A percentile compares a stretch with the other conserved stretches of the same genome.
Conservation (phyloP, 2,329 filamentous ascomycete species). For the Didymella sp. region DNA sequence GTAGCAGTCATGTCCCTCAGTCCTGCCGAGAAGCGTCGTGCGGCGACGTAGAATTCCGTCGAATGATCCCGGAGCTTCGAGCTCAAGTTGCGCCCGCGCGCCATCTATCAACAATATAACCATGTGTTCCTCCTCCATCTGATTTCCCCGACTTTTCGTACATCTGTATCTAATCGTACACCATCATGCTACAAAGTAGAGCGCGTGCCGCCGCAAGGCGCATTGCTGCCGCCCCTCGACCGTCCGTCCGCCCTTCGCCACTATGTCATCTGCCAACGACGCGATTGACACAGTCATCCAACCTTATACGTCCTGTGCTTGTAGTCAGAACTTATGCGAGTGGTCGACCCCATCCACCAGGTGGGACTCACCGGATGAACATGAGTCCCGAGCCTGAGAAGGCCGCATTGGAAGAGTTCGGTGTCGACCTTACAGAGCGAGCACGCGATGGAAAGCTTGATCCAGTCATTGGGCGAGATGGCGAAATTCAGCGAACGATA, state of each 20-base stretch:
- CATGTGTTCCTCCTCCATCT: conserved; percentile 16
- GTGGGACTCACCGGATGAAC: conserved; percentile 94
- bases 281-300: conserved; percentile 9
- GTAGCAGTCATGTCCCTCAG: neutral
- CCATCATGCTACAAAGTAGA: conserved; percentile 48
- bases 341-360: conserved; percentile 77
- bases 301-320: conserved; percentile 50
- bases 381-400: conserved; percentile 79
- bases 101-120: conserved; percentile 36
- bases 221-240: conserved; percentile 33
- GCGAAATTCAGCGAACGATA: conserved; percentile 91
- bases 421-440: conserved; percentile 84
- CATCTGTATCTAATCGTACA: conserved; percentile 3
- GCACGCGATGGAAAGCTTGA: conserved; percentile 91
- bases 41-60: conserved; percentile 29
- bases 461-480: conserved; percentile 91
- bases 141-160: conserved; percentile 12
- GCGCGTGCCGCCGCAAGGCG: conserved; percentile 46
- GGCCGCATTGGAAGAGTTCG: conserved; percentile 87
- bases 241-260: conserved; percentile 27
- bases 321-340: conserved; percentile 65
- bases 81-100: conserved; percentile 28
- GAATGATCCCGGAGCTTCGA: conserved; percentile 35
- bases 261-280: conserved; percentile 35
- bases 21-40: conserved; percentile 4